Evolutionary conservation across 2,329 filamentous ascomycete species (phyloP), one percentile per base, ranked within the genome.

Genomic region (Polytolypa hystricis): DNA sequence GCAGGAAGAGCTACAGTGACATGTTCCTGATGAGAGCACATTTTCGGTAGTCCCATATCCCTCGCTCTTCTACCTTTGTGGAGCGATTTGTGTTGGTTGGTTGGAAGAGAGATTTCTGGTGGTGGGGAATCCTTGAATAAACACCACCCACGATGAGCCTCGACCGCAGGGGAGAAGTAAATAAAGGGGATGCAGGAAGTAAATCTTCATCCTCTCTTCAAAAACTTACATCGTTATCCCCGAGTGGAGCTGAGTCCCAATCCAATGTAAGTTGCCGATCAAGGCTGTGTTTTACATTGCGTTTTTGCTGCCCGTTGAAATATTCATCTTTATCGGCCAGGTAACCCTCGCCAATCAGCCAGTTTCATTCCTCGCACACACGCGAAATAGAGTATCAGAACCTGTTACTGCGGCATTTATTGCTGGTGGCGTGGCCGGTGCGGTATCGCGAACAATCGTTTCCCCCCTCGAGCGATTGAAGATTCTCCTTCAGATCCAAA

Each of bases 401-500:
- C 87, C 89, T 3, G 79, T 95, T 26, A 66, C 86, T 21, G 89
- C 91, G 28, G 87, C 91, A 21, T 98, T 98, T 55, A 81, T 93
- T 52, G 91, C 85, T 19, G 91, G 91, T 43, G 91, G 91, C 47
- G 78, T 95, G 15, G 91, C 91, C 11, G 91, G 91, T 40, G 91
- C 91, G 29, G 89, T 98, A n/a, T 96, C 91, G 20, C 77, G 91
- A 55, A 98, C 91, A 16, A 89, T 96, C 32, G 91, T 98, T 4
- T 96, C 89, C 11, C 91, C 91, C 3, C 76, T 98, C 25, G 91
- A 98, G 63, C 78, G 91, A 45, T 71, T 98, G 41, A 96, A 98
- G 67, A 98, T 98, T 50, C 70, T 98, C n/a, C 86, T 95, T 59
- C 91, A 98, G 59, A 74, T 98, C 18, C 91, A 98, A 65, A 93